Evolutionary conservation across 306 rosid species (phyloP), one percentile per base, ranked within the genome.

Genomic region (Pueraria montana): DNA sequence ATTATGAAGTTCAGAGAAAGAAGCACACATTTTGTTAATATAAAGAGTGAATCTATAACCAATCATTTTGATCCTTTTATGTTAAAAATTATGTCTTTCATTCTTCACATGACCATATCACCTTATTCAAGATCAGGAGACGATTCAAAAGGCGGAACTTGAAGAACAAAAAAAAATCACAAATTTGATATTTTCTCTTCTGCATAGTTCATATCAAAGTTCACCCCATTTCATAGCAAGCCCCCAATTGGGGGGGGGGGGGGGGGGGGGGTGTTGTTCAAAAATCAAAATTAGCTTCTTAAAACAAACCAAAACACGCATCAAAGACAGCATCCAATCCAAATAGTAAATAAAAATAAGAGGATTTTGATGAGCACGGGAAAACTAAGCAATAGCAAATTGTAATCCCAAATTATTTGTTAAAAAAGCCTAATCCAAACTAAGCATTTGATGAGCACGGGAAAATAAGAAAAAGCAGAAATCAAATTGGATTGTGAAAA

Each of bases 221-320:
- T 62, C 76, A 79, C 30, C 21, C 48, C 18, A 62, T 74, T 55
- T 68, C 69, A 21, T 8, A 45, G n/a, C 76, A 69, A 56, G 12
- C 52, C 71, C 77, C 40, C 76, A 27, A 79, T 49, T 24, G 9
- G 42, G 3, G 4, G n/a, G n/a, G n/a, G n/a, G n/a, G n/a, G n/a
- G n/a, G n/a, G n/a, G n/a, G n/a, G n/a, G n/a, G n/a, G n/a, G n/a
- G n/a, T n/a, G 68, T 27, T 40, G 11, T 14, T 21, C 5, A 4
- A 17, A 64, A 64, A 13, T 63, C 70, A 40, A 67, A 34, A 17
- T 61, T 26, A 69, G 30, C 77, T 80, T 53, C 71, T 17, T 1
- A 56, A 56, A 79, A 48, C 77, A 34, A 50, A 32, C 17, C 14
- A 71, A 52, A 32, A 55, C 67, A 73, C 20, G 48, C 75, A 69